Conservation (phyloP, 179 eudicot species). For the Silene coronaria region DNA sequence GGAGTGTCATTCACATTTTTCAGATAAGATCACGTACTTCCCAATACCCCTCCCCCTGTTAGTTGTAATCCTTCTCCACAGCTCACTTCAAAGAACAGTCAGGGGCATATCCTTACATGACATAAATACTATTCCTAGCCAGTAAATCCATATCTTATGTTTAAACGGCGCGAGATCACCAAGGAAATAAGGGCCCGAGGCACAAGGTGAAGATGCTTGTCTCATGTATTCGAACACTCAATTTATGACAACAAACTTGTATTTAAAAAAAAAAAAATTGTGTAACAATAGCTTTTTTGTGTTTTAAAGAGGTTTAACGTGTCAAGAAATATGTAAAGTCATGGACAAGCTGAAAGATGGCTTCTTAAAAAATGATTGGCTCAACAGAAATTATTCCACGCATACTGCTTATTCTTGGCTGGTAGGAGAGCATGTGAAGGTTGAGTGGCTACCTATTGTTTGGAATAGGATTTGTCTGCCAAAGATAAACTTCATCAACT, state of each 20-base stretch:
- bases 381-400: too few species aligned
- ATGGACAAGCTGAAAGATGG: too few species aligned
- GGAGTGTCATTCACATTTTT: background rate
- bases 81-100: background rate
- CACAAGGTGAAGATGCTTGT: background rate
- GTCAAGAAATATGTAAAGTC: background rate
- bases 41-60: background rate
- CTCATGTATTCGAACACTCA: too few species aligned
- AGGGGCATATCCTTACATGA: background rate
- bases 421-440: too few species aligned
- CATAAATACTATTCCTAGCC: background rate
- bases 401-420: too few species aligned
- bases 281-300: background rate
- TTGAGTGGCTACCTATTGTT: too few species aligned
- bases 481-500: too few species aligned
- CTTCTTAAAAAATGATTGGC: too few species aligned
- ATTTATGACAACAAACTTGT: background rate
- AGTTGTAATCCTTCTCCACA: background rate
- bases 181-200: background rate
- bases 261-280: too few species aligned
- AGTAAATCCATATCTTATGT: background rate
- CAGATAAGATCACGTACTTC: background rate
- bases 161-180: background rate
- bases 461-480: too few species aligned
- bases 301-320: background rate